Evolutionary conservation across 306 rosid species (phyloP), one percentile per base, ranked within the genome.

Genomic region (Lathyrus oleraceus): DNA sequence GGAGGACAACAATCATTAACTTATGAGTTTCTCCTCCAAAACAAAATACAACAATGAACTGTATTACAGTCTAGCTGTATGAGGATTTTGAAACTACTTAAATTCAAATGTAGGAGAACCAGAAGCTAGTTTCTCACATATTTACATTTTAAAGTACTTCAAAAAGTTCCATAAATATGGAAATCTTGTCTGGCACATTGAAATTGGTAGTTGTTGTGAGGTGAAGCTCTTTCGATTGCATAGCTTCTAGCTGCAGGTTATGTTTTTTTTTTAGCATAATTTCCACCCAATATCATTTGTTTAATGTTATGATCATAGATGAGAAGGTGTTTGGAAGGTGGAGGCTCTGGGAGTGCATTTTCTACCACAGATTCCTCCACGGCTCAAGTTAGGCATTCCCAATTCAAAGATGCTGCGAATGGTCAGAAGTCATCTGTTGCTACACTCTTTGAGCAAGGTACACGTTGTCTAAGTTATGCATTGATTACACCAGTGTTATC

Each of bases 401-500:
- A 86, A 69, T 79, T 77, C 71, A 89, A 79, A 81, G 92, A 89
- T 53, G 16, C 70, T 47, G 87, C 75, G 19, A 83, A 85, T 80
- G 87, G 87, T 66, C 96, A 79, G 42, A 86, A 82, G 76, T 84
- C 95, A 80, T 78, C 91, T 14, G 83, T 84, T 67, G 79, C 95
- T 51, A 77, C 86, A 27, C 96, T 91, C 70, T 95, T 91, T 82
- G 99, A 91, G 75, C 91, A 95, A 87, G 99, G 97, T 91, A 70
- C 60, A 19, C 49, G 53, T 76, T 49, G 42, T 52, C 54, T 19
- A 12, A 27, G 21, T 62, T 76, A 65, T 70, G 57, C 51, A 70
- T 61, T 61, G 69, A 56, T 56, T 57, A 27, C 38, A 25, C 39
- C 6, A 27, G 38, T 27, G 19, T 14, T 14, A 14, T 57, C 17